Base-by-base conservation (phyloP, 2,329 filamentous ascomycete species). In the Coleophoma eucalyptorum region DNA sequence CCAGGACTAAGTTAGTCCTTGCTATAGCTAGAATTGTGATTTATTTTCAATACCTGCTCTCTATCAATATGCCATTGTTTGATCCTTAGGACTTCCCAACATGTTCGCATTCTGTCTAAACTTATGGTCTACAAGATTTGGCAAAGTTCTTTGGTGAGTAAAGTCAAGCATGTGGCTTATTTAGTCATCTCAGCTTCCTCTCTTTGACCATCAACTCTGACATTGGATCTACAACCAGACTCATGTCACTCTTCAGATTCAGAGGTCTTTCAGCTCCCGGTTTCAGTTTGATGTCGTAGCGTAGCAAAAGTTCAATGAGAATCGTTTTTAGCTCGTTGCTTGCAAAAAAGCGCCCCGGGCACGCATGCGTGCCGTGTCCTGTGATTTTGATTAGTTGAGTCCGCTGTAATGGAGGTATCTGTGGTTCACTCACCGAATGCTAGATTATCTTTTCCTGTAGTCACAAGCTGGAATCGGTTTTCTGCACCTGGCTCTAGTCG, bases 341-440 rank as follows among this genome's bases (percentile, higher is more conserved):
- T 6, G 47, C 47, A 44, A 49, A 49, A 20, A 43, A 45, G 11
- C 48, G 40, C 7, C 48, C 48, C 19, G 48, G 48, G 19, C 48
- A 50, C 4, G 48, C 48, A 38, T 50, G 48, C 4, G 21, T 41
- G 15, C 48, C 48, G 31, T 50, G 33, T 10, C 48, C 35, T 38
- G 4, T 5, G n/a, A 38, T 38, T 38, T 5, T 4, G 16, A 38
- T 38, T n/a, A n/a, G 1, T 16, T 38, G 5, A 5, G 16, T 15
- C 35, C 10, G 35, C 5, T 5, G 15, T 38, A 1, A 3, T 38
- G 35, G 13, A 16, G 16, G 5, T 13, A 38, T 38, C 16, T 38
- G 10, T 13, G 35, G 15, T 16, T 15, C 15, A 16, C 35, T 70
- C 62, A 8, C 69, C 69, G 50, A 71, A 72, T 11, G 52, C 46